Evolutionary conservation across 2,329 filamentous ascomycete species (phyloP).

Genomic region (Aspergillus sp.): DNA sequence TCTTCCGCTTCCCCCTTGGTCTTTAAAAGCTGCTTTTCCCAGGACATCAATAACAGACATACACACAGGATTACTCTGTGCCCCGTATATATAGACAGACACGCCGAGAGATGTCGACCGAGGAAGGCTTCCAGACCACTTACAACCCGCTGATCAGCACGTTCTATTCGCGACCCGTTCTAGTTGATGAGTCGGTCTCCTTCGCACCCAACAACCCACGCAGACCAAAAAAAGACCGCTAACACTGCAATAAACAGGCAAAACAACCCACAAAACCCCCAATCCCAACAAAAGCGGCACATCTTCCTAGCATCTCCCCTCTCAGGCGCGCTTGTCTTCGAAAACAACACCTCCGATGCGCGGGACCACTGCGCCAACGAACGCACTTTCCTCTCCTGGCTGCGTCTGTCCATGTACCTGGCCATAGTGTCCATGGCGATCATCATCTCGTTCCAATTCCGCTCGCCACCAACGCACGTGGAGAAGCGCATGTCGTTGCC

Average conservation of each 20-base stretch:
- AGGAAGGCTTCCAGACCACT: slow-evolving; percentile 9
- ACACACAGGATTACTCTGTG: too few relatives aligned
- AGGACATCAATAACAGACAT: too few relatives aligned
- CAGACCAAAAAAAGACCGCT: neutral
- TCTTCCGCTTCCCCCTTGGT: too few relatives aligned
- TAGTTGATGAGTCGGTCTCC: slow-evolving; percentile 40
- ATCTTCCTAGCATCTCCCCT: slow-evolving; percentile 49
- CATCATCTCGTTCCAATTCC: slow-evolving; percentile 86
- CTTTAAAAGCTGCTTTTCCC: too few relatives aligned
- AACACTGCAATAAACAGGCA: slow-evolving; percentile 7
- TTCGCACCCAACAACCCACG: neutral
- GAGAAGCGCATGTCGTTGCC: slow-evolving; percentile 74
- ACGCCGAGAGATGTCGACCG: too few relatives aligned
- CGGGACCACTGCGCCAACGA: slow-evolving; percentile 60
- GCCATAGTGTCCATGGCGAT: slow-evolving; percentile 84
- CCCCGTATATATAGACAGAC: too few relatives aligned
- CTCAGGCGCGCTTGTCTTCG: slow-evolving; percentile 55
- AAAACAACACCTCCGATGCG: slow-evolving; percentile 58
- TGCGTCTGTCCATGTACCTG: slow-evolving; percentile 84
- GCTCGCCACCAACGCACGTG: slow-evolving; percentile 57
- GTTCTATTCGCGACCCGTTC: slow-evolving; percentile 42
- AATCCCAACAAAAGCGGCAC: slow-evolving; percentile 25
- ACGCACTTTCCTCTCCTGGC: slow-evolving; percentile 77
- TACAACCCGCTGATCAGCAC: slow-evolving; percentile 48
- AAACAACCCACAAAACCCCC: neutral